Base-by-base conservation (phyloP, 352 stramenopile species). In the Pythium oligandrum region DNA sequence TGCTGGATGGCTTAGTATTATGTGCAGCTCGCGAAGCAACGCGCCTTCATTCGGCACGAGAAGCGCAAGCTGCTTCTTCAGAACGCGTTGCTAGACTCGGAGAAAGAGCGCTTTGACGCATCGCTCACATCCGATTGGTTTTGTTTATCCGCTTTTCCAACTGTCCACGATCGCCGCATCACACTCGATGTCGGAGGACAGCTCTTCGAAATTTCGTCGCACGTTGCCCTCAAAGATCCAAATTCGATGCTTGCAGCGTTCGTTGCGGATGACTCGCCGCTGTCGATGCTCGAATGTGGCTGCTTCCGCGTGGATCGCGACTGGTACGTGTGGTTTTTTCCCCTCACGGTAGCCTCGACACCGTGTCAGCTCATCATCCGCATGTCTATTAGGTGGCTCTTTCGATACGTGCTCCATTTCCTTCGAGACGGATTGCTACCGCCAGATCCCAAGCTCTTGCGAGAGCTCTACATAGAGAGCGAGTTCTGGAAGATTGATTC, bases 401-500 rank as follows among this genome's bases (percentile, higher is more conserved):
- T 92, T 49, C 77, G 83, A 6, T 79, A 90, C 39, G 66, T 90
- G 51, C 68, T 94, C n/a, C 64, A 78, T 6, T 91, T 92, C 55
- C 66, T 92, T 3, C 77, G 81, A n/a, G 83, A 94, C 49, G 80
- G 80, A 0, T 51, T 89, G 12, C 60, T 94, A 12, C 79, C 77
- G 2, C 72, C 71, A 5, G 79, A 91, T 53, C 64, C 74, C 34
- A 88, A 85, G 51, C 50, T 92, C 0, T 63, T 92, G 40, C 71
- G 73, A 1, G 70, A 71, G 35, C 61, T 90, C 54, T 94, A 94
- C 51, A 61, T 86, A 3, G 81, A 92, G 60, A 83, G 75, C 57
- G 82, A 90, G 47, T 94, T 90, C 64, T 94, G 79, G 81, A 86
- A 82, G 48, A 73, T 94, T 26, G 75, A 86, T 44, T 85, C 83